phyloP scores from a whole-genome alignment of 2,329 filamentous ascomycete species.

The Alternaria alternata region DNA sequence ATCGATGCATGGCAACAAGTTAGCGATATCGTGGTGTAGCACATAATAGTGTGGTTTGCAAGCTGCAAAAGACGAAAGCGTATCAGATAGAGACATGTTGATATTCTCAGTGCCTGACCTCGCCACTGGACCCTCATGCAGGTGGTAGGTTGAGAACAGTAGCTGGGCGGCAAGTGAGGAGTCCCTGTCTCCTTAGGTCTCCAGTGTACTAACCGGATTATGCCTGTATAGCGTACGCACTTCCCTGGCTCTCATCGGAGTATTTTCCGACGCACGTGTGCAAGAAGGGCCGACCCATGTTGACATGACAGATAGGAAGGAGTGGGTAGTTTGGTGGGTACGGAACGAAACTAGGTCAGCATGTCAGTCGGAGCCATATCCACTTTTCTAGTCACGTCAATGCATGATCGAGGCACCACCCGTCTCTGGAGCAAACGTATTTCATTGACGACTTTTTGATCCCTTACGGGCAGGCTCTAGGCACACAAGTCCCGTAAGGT shows the following conservation, averaged over 20 bases:
- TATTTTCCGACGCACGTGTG: conserved; percentile 1
- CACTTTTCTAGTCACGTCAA: background rate
- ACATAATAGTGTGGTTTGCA: background rate
- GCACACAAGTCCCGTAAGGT: background rate
- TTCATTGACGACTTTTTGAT: conserved; percentile 4
- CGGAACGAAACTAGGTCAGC: background rate
- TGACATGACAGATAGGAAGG: background rate
- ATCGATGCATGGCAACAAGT: background rate
- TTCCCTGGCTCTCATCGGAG: background rate
- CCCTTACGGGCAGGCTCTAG: conserved; percentile 2
- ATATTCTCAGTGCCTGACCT: background rate
- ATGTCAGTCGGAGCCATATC: background rate
- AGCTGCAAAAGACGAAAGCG: background rate
- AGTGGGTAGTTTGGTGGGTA: conserved; percentile 5
- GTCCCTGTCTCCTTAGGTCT: background rate
- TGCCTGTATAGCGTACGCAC: conserved; percentile 1
- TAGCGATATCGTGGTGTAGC: background rate
- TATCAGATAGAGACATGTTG: background rate
- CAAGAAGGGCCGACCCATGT: conserved; percentile 5
- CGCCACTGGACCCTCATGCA: background rate
- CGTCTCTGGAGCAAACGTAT: conserved; percentile 2
- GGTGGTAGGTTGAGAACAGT: background rate
- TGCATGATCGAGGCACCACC: background rate
- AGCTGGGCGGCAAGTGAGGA: background rate
- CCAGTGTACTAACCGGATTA: background rate